Evolutionary conservation across 768 basidiomycete species (phyloP).

Genomic region (Kwoniella botswanensis): DNA sequence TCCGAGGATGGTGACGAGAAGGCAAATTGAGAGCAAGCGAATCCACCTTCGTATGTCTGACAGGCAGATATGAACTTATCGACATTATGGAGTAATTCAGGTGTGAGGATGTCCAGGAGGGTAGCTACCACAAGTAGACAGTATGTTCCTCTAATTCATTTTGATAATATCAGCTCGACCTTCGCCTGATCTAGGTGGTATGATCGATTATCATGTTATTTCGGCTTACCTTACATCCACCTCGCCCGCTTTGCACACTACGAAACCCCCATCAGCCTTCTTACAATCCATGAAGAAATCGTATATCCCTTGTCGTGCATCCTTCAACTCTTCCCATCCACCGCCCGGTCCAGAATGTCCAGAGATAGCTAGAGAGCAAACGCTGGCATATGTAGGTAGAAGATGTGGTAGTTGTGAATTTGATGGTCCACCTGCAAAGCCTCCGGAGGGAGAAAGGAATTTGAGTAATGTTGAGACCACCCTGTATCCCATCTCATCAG

Average conservation of each 20-base stretch:
- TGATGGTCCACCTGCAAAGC: constrained; percentile 81
- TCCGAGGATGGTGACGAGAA: constrained; percentile 60
- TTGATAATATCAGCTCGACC: no score
- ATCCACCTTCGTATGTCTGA: constrained; percentile 98
- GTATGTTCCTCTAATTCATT: constrained; percentile 76
- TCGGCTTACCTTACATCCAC: constrained; percentile 83
- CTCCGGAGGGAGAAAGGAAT: constrained; percentile 84
- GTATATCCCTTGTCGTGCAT: constrained; percentile 78
- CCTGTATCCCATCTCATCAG: constrained; percentile 58
- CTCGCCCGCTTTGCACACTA: constrained; percentile 83
- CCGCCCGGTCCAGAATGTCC: constrained; percentile 68
- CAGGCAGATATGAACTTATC: constrained; percentile 78
- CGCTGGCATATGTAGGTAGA: constrained; percentile 84
- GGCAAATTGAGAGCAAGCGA: constrained; percentile 77
- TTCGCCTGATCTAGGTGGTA: neutral
- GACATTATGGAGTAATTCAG: constrained; percentile 77
- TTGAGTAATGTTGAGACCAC: constrained; percentile 78
- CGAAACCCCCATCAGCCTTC: constrained; percentile 88
- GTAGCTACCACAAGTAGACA: constrained; percentile 84
- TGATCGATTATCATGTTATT: neutral
- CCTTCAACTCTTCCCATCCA: constrained; percentile 72
- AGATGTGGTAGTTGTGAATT: constrained; percentile 83
- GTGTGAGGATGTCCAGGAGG: constrained; percentile 83
- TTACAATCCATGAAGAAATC: constrained; percentile 90
- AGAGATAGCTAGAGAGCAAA: constrained; percentile 80